These are phyloP conservation scores for Lachnellula suecica DNA, from an alignment of 2,329 filamentous ascomycete genomes.

Conservation along the genomic window DNA sequence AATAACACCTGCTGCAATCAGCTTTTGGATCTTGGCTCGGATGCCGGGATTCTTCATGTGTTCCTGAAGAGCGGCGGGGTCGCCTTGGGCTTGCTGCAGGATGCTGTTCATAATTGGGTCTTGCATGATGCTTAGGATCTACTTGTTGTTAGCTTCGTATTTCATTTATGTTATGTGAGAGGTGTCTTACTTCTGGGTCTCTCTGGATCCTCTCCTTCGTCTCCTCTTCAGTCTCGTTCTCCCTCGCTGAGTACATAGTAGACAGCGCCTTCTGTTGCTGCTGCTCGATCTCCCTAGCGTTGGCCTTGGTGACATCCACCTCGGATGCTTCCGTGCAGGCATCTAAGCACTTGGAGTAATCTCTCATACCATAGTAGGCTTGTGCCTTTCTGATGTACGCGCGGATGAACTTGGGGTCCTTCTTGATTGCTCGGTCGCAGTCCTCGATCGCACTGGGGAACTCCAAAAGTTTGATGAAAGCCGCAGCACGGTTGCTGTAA, in stretches of 20 bases:
- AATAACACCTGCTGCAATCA: slow-evolving; percentile 91
- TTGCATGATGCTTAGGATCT: slow-evolving; percentile 86
- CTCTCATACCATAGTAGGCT: slow-evolving; percentile 94
- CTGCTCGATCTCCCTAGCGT: slow-evolving; percentile 87
- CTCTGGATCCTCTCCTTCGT: slow-evolving; percentile 86
- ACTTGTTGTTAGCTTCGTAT: slow-evolving; percentile 15
- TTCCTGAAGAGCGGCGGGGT: slow-evolving; percentile 89
- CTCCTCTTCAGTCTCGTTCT: slow-evolving; percentile 95
- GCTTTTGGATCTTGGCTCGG: slow-evolving; percentile 77
- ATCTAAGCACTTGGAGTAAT: slow-evolving; percentile 94
- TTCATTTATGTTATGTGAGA: background rate
- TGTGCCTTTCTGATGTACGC: slow-evolving; percentile 97
- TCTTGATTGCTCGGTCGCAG: slow-evolving; percentile 88
- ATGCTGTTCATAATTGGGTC: slow-evolving; percentile 98
- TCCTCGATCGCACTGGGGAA: slow-evolving; percentile 93
- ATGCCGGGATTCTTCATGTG: slow-evolving; percentile 95
- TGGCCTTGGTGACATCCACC: slow-evolving; percentile 75
- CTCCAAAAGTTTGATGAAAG: slow-evolving; percentile 93
- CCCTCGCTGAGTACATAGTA: slow-evolving; percentile 85
- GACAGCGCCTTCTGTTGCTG: slow-evolving; percentile 91
- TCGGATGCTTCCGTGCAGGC: slow-evolving; percentile 78
- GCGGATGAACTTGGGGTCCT: slow-evolving; percentile 87
- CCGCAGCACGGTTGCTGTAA: slow-evolving; percentile 95
- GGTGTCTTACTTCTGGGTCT: slow-evolving; percentile 76
- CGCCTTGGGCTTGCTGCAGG: slow-evolving; percentile 90